Base-by-base conservation (phyloP, 2,329 filamentous ascomycete genomes). In the Penicillium sp. region DNA sequence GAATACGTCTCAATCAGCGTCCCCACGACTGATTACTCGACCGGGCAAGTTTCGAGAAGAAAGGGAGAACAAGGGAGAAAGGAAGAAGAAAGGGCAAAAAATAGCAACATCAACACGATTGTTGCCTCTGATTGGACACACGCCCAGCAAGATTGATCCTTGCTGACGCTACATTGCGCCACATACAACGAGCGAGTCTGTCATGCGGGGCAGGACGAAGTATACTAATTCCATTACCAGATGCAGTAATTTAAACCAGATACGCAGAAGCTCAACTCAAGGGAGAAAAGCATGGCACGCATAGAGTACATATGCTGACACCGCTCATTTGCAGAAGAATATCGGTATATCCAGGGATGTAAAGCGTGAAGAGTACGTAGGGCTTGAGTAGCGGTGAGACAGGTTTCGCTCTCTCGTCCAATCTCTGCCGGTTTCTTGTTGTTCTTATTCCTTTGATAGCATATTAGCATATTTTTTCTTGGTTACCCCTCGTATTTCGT, bases 1-100 rank as follows among this genome's bases (percentile, higher is more conserved):
- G 3, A 24, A 18, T 51, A 42, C 16, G 21, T 24, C 23, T 24
- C 14, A 9, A 9, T 20, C 14, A 24, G 5, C 12, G 11, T 50
- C 8, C n/a, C n/a, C n/a, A n/a, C n/a, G n/a, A 23, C 20, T n/a
- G 33, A 24, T 47, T 42, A 9, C 52, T 55, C 35, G 45, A 43
- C 43, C 23, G 7, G 52, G 52, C 43, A 55, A 42, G 52, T 38
- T 55, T 55, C 52, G 52, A 55, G 52, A 55, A 55, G 33, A 14
- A 40, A 54, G 18, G 21, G 24, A 53, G 51, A 47, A 53, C 23
- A 47, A 38, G 30, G 46, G 20, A 55, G 33, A 14, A 40, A 54
- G 18, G 21, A 38, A 53, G 51, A 47, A 53, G 33, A 47, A 38
- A 42, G 46, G 20, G 43, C 24, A 47, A 53, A 43, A 53, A 47